Base-by-base conservation (phyloP, 1,139 yeast genomes). In the Wickerhamomyces sp. region DNA sequence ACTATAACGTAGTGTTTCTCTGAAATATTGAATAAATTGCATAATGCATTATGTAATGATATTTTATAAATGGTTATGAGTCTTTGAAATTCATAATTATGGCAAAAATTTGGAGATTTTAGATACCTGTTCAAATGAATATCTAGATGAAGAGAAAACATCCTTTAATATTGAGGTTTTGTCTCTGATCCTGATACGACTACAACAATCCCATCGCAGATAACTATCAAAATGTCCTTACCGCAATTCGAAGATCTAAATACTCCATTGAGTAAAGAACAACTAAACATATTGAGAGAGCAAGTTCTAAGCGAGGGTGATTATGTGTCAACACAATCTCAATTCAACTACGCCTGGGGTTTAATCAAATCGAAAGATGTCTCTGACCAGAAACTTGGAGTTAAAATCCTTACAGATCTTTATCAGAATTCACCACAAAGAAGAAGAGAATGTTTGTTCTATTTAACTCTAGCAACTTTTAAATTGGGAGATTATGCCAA, bases 261-360 rank as follows among this genome's bases (percentile, higher is more conserved):
- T 49, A 76, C 79, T 40, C 87, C 96, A 0, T 76, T 93, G 37
- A 73, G 91, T 1, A 74, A 78, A 4, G 86, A 84, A 49, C 95
- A 93, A 61, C 72, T 94, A 41, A 81, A 78, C 15, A 76, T 90
- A 5, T 75, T 93, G 37, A 81, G 79, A 50, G 78, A 83, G 57
- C 97, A 91, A 57, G 88, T 89, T 40, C 78, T 81, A 34, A 72
- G 84, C 2, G 99, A 94, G 63, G 83, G 86, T 36, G 95, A 94
- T 10, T 71, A 76, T 42, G 91, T 89, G 1, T 75, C 90, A 0
- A 75, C 88, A 0, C 97, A 89, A 63, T 84, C 96, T 5, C 78
- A 81, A 48, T 94, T 94, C 73, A 94, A 93, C 65, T 88, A 87
- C 59, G 95, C 97, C 1, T 94, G 99, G 99, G 99, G 95, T 1